Percentiles rank a stretch among this genome's conserved stretches.
Conservation (phyloP, 768 basidiomycete genomes). For the Tulasnella sp. region DNA sequence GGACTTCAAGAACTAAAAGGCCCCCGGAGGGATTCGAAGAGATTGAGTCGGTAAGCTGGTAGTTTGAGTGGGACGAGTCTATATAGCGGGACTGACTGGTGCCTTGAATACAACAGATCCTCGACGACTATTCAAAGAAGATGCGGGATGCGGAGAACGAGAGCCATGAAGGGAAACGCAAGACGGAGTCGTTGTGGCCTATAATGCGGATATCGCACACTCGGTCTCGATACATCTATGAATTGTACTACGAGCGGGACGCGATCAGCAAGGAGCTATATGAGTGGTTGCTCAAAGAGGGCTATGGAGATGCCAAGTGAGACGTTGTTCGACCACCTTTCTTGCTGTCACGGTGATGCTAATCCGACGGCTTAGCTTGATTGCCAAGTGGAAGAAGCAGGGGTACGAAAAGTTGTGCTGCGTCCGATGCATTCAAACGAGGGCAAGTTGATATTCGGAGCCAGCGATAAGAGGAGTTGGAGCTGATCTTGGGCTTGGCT, state of each 20-base stretch:
- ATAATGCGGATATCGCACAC: slow-evolving; percentile 98
- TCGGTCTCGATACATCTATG: slow-evolving; percentile 92
- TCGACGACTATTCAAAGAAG: slow-evolving; percentile 97
- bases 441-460: slow-evolving; percentile 33
- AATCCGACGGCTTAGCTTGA: slow-evolving; percentile 42
- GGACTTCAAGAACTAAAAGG: slow-evolving; percentile 81
- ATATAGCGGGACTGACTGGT: not conserved
- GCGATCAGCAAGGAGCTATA: slow-evolving; percentile 84
- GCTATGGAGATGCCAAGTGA: slow-evolving; percentile 92
- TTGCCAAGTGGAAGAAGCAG: slow-evolving; percentile 99
- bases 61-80: not conserved
- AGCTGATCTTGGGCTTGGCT: not conserved
- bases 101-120: slow-evolving; percentile 44
- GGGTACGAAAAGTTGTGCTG: slow-evolving; percentile 99
- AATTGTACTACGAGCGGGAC: slow-evolving; percentile 97
- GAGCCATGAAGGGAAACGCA: slow-evolving; percentile 95
- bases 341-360: not conserved
- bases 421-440: slow-evolving; percentile 89
- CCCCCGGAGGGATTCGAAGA: slow-evolving; percentile 96
- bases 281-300: slow-evolving; percentile 96
- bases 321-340: slow-evolving; percentile 23
- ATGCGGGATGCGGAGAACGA: slow-evolving; percentile 99
- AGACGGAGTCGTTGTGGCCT: slow-evolving; percentile 86
- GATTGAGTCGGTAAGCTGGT: slow-evolving; percentile 55
- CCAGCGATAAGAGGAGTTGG: not conserved